These are phyloP conservation scores for Sphaceloma murrayae DNA, from an alignment of 2,329 filamentous ascomycete genomes.

Conservation along the genomic window DNA sequence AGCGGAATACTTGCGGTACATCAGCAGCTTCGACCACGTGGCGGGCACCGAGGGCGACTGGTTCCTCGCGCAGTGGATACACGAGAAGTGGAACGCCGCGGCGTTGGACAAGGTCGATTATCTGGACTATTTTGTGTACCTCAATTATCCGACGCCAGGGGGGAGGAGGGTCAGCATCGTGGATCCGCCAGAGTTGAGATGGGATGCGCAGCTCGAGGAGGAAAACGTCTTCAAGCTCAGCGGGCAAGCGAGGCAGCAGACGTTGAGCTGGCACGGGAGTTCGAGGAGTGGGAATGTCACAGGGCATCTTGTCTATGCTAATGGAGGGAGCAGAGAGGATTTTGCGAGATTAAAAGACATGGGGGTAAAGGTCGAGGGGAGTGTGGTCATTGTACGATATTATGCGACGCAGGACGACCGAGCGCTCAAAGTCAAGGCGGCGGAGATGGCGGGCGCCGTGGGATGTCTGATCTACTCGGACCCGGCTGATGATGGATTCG, in stretches of 20 bases:
- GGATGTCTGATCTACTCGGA: constrained; percentile 92
- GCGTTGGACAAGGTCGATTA: constrained; percentile 65
- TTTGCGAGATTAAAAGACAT: constrained; percentile 63
- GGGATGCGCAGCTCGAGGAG: constrained; percentile 80
- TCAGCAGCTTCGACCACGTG: constrained; percentile 78
- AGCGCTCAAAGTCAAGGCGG: constrained; percentile 79
- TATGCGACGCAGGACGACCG: constrained; percentile 63
- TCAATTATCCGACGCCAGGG: constrained; percentile 76
- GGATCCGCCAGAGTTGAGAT: constrained; percentile 54
- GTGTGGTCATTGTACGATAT: constrained; percentile 76
- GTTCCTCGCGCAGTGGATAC: constrained; percentile 73
- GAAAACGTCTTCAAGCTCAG: constrained; percentile 54
- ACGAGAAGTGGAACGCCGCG: constrained; percentile 62
- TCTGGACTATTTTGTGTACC: constrained; percentile 65
- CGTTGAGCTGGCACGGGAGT: constrained; percentile 75
- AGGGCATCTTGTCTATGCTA: constrained; percentile 82
- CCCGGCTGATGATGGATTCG: constrained; percentile 72
- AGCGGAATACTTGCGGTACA: constrained; percentile 62
- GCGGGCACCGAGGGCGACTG: constrained; percentile 92
- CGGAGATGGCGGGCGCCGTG: constrained; percentile 72
- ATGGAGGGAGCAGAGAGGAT: constrained; percentile 79
- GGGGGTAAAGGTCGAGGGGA: constrained; percentile 64
- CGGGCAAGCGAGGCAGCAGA: constrained; percentile 52
- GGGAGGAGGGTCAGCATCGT: constrained; percentile 77
- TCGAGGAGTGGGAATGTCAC: constrained; percentile 78